Evolutionary conservation across 345 rosid species (phyloP), one percentile per base, ranked within the genome.

Genomic region (Dipteronia sinensis): DNA sequence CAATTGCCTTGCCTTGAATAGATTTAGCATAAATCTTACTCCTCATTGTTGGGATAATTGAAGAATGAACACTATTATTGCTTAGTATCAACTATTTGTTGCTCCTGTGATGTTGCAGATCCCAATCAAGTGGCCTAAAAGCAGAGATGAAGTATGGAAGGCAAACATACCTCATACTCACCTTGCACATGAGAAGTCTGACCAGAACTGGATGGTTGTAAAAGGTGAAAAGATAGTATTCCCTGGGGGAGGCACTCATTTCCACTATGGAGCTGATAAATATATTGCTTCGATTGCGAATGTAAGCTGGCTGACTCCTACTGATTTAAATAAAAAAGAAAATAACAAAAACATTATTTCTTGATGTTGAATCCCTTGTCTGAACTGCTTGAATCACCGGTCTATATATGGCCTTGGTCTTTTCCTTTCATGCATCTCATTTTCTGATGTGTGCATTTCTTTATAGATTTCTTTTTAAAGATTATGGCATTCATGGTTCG

Each of bases 181-280:
- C 86, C 98, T 96, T 82, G 99, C 99, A 65, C 89, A 87, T 72
- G 98, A 96, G 77, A 96, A 96, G 83, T 96, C 99, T 86, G 98
- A 94, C 79, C 99, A 96, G 90, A 96, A 96, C 79, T 96, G 99
- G 99, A 96, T 96, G 99, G 94, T 91, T 88, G 98, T 90, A 1
- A 91, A 93, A 91, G 99, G 98, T 66, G 97, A 96, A 44, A 96
- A 89, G 86, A 96, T 96, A n/a, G 74, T 68, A 6, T 96, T 96
- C 72, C 98, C 99, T 0, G 99, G 99, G 29, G 99, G 99, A 69
- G 99, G 99, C 65, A 96, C 99, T 68, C 99, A 96, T 84, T 96
- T 96, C 80, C 99, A 96, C 86, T 90, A 94, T 73, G 99, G 99
- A 78, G 99, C 99, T 79, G 99, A 87, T 80, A 96, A 96, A 76